Conservation (phyloP, 257 asterid species). For the Solanum piurae region DNA sequence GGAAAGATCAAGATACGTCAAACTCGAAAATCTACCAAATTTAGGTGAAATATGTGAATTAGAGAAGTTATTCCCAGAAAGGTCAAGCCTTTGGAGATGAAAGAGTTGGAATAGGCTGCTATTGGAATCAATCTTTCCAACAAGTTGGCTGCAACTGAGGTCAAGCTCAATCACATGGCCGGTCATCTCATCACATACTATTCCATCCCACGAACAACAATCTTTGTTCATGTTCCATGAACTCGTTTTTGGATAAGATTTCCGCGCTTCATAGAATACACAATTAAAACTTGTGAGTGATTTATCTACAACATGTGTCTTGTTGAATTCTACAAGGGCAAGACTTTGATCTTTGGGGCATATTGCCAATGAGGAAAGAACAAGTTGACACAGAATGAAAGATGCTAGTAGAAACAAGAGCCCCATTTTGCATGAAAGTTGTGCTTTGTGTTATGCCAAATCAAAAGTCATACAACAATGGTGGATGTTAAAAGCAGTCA, state of each 20-base stretch:
- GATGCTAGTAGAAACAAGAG: not conserved
- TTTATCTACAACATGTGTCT: not conserved
- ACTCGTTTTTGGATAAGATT: not conserved
- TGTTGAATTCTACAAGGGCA: not conserved
- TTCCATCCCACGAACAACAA: constrained; percentile 17
- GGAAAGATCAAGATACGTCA: constrained; percentile 10
- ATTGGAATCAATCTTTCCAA: constrained; percentile 1
- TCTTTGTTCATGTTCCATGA: constrained; percentile 9
- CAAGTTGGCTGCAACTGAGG: constrained; percentile 9
- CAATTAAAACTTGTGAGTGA: no score
- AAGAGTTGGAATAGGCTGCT: constrained; percentile 8
- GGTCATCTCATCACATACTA: not conserved
- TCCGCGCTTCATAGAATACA: not conserved
- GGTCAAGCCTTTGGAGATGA: constrained; percentile 2
- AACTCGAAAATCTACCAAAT: not conserved
- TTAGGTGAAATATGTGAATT: not conserved
- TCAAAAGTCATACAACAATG: not conserved
- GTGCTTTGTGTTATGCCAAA: not conserved
- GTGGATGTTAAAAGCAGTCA: not conserved
- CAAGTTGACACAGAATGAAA: not conserved
- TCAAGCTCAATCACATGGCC: constrained; percentile 13
- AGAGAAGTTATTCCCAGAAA: constrained; percentile 13
- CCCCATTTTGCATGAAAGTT: not conserved
- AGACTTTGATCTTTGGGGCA: not conserved
- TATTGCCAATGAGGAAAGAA: not conserved